Percentiles rank a stretch among this genome's conserved stretches.
phyloP scores from a whole-genome alignment of 2,329 filamentous ascomycete species.

The Paramyrothecium roridum region DNA sequence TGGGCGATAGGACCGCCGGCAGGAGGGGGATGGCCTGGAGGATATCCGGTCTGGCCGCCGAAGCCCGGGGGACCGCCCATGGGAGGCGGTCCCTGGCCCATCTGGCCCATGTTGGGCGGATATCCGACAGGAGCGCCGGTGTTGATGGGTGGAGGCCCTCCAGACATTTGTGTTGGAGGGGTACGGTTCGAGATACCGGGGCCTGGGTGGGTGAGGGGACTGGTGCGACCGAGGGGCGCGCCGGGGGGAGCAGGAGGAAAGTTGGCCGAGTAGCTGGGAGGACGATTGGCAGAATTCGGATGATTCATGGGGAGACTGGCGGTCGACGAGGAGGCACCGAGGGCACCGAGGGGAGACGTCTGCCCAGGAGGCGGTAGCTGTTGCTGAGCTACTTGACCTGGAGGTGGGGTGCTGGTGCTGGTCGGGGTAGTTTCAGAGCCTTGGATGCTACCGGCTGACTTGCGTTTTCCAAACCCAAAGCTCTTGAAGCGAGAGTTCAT shows the following conservation, averaged over 20 bases:
- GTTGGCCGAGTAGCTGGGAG: conserved; percentile 61
- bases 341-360: conserved; percentile 19
- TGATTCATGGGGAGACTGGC: conserved; percentile 59
- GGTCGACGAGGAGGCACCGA: conserved; percentile 41
- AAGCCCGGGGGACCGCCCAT: conserved; percentile 34
- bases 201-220: conserved; percentile 45
- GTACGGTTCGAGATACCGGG: conserved; percentile 39
- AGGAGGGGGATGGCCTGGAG: conserved; percentile 38
- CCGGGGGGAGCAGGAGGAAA: conserved; percentile 43
- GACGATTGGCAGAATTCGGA: conserved; percentile 55
- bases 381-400: conserved; percentile 50
- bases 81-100: conserved; percentile 39
- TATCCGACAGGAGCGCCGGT: conserved; percentile 60
- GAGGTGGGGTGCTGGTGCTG: conserved; percentile 29
- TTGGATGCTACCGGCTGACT: conserved; percentile 62
- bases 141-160: conserved; percentile 65
- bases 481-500: conserved; percentile 77
- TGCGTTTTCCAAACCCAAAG: conserved; percentile 79
- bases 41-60: conserved; percentile 44
- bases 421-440: conserved; percentile 38
- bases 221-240: conserved; percentile 48
- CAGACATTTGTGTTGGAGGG: conserved; percentile 58
- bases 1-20: conserved; percentile 33
- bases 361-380: conserved; percentile 27
- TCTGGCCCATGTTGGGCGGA: conserved; percentile 49